phyloP scores from a whole-genome alignment of 1,139 yeast genomes.

The Candida pseudoviswanathii region DNA sequence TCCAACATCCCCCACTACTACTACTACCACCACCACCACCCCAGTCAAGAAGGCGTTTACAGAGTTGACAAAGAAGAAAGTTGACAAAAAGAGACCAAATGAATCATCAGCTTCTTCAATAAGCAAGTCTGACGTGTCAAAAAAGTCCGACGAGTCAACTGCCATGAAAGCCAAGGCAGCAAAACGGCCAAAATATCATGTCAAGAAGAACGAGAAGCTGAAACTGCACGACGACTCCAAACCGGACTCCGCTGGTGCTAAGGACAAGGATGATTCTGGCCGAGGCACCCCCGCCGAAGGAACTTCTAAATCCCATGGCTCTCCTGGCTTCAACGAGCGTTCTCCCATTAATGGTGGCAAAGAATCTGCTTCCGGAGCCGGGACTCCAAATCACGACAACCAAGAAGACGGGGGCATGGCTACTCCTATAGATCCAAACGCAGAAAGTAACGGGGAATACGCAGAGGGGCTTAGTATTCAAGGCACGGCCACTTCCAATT shows the following conservation, averaged over 20 bases:
- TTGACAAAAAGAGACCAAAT: slow-evolving; percentile 3
- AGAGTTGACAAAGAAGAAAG: slow-evolving; percentile 1
- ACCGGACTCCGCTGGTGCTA: neutral
- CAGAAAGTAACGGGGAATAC: neutral
- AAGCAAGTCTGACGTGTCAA: slow-evolving; percentile 4
- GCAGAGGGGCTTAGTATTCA: neutral
- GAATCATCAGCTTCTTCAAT: slow-evolving; percentile 6
- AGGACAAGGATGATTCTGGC: neutral
- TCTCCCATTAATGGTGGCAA: neutral
- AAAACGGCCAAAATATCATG: slow-evolving; percentile 1
- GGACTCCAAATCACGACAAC: neutral
- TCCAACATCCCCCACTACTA: neutral
- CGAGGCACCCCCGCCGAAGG: neutral
- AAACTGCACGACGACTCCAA: neutral
- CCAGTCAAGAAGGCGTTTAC: neutral
- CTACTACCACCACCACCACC: neutral
- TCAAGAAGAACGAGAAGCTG: neutral
- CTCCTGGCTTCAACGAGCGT: neutral
- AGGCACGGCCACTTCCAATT: neutral
- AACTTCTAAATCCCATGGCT: neutral
- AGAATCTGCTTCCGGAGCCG: neutral
- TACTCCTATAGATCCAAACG: neutral
- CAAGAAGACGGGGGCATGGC: neutral
- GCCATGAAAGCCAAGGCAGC: neutral
- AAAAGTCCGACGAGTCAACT: neutral